Conservation (phyloP, 345 rosid species). For the Populus ilicifolia region DNA sequence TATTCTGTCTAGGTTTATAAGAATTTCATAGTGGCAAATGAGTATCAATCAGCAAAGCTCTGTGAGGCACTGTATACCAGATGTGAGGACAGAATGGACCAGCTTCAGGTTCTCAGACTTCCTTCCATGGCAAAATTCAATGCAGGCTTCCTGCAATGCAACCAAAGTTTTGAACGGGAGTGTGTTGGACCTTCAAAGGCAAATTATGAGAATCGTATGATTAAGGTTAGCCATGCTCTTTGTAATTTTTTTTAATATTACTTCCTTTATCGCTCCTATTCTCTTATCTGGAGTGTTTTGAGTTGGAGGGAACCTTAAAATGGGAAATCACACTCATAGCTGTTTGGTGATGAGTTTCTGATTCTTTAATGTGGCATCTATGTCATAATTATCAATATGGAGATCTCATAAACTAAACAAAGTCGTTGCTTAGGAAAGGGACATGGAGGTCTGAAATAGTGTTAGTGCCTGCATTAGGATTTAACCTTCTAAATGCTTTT, state of each 20-base stretch:
- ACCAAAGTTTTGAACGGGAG: conserved; percentile 72
- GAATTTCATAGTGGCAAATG: conserved; percentile 67
- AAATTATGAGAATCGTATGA: conserved; percentile 78
- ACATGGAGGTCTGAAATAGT: background rate
- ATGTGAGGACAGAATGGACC: conserved; percentile 98
- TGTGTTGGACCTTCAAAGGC: conserved; percentile 91
- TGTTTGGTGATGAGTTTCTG: background rate
- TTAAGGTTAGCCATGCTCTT: conserved; percentile 50
- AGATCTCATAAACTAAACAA: background rate
- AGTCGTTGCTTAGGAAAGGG: background rate
- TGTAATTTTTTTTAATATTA: background rate
- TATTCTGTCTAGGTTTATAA: conserved; percentile 54
- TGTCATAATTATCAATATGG: background rate
- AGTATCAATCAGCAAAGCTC: conserved; percentile 78
- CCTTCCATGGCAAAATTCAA: conserved; percentile 99
- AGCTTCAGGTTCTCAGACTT: conserved; percentile 91
- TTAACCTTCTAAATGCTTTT: background rate
- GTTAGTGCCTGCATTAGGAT: background rate
- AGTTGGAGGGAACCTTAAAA: background rate
- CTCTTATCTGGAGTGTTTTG: background rate
- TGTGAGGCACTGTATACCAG: conserved; percentile 72
- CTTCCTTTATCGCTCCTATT: background rate
- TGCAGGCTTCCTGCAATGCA: conserved; percentile 89
- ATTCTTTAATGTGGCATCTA: background rate
- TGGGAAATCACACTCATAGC: background rate